Conservation (phyloP, 2,329 filamentous ascomycete genomes). For the Colletotrichum sidae region DNA sequence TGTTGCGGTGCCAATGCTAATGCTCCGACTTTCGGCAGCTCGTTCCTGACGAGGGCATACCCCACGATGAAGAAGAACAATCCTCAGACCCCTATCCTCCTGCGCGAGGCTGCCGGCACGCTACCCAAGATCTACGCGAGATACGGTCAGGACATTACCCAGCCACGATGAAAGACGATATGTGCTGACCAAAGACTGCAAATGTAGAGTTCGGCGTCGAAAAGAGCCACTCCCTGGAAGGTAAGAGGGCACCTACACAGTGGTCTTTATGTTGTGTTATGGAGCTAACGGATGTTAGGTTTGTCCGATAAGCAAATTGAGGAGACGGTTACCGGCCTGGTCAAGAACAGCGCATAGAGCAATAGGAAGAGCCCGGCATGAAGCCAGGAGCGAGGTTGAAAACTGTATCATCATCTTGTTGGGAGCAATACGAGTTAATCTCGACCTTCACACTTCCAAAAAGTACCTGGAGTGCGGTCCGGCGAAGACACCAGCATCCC, state of each 20-base stretch:
- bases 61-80: constrained; percentile 99
- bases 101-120: constrained; percentile 89
- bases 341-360: constrained; percentile 51
- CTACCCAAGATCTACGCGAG: constrained; percentile 89
- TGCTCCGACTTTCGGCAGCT: constrained; percentile 62
- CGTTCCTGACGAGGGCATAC: constrained; percentile 91
- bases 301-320: constrained; percentile 72
- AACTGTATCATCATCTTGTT: constrained; percentile 29
- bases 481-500: neutral
- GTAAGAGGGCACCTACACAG: constrained; percentile 34
- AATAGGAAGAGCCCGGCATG: neutral
- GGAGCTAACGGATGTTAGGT: constrained; percentile 46
- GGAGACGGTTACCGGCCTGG: constrained; percentile 66
- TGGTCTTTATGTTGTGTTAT: too few relatives aligned
- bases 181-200: constrained; percentile 39
- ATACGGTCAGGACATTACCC: constrained; percentile 76
- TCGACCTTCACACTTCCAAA: neutral
- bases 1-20: constrained; percentile 35
- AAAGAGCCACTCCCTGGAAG: constrained; percentile 68
- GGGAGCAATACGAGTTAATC: constrained; percentile 12
- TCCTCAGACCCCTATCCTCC: constrained; percentile 90
- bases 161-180: neutral
- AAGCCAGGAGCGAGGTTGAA: constrained; percentile 5
- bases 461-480: neutral
- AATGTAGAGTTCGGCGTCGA: constrained; percentile 66